Conservation (phyloP, 192 early-diverging fungal species). For the Kickxella alabastrina region DNA sequence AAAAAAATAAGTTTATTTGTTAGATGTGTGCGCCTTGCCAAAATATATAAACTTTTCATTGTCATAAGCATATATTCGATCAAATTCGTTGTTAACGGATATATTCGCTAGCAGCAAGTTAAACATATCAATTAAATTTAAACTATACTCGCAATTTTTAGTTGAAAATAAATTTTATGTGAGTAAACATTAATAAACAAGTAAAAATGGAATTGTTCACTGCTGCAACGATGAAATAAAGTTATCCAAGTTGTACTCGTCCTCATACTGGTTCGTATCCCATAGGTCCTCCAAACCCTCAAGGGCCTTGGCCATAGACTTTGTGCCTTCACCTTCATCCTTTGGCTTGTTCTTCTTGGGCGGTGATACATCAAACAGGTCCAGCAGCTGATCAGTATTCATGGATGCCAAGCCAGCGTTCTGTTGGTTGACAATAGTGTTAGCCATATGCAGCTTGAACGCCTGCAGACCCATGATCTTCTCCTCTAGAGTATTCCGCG, state of each 20-base stretch:
- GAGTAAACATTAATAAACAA: no score
- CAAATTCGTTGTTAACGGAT: no score
- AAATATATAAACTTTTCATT: no score
- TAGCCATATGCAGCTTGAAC: conserved; percentile 97
- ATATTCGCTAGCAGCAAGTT: no score
- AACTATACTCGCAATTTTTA: not conserved
- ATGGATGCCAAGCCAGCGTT: conserved; percentile 90
- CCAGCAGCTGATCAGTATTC: conserved; percentile 94
- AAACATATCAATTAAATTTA: not conserved
- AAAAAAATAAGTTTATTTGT: no score
- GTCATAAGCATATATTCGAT: no score
- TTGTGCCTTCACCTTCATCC: conserved; percentile 2
- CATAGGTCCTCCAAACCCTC: conserved; percentile 80
- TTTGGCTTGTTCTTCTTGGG: conserved; percentile 19
- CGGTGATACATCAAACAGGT: conserved; percentile 78
- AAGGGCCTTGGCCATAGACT: conserved; percentile 46
- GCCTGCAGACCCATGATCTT: conserved; percentile 99
- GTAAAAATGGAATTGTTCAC: no score
- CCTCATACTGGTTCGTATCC: conserved; percentile 87
- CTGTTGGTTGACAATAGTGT: conserved; percentile 92
- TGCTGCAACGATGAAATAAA: conserved; percentile 61
- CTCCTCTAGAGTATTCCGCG: conserved; percentile 95
- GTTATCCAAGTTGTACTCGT: conserved; percentile 77
- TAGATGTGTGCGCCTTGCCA: no score
- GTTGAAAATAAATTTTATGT: no score